These are phyloP conservation scores for Phytophthora melonis DNA, from an alignment of 352 stramenopile species.

Conservation along the genomic window DNA sequence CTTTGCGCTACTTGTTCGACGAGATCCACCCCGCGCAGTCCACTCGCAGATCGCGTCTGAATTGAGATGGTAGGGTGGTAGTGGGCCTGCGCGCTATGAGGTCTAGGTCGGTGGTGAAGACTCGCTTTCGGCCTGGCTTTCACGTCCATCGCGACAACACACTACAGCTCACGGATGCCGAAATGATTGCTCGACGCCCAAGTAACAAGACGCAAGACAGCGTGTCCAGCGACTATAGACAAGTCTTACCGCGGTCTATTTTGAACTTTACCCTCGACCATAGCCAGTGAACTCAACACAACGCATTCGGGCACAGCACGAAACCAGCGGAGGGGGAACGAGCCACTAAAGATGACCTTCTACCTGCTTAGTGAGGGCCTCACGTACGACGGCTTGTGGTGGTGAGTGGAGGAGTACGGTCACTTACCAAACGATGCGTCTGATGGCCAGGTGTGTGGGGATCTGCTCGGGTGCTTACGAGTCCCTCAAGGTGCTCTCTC, in stretches of 20 bases:
- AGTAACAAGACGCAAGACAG: not conserved
- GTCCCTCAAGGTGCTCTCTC: slow-evolving; percentile 76
- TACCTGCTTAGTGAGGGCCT: slow-evolving; percentile 79
- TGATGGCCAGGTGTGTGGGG: slow-evolving; percentile 52
- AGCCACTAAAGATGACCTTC: slow-evolving; percentile 56
- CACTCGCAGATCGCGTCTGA: slow-evolving; percentile 20
- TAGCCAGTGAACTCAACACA: slow-evolving; percentile 8
- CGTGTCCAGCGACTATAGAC: slow-evolving; percentile 5
- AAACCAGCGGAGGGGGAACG: not conserved
- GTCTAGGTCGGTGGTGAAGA: slow-evolving; percentile 9
- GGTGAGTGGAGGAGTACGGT: not conserved
- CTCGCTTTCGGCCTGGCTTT: slow-evolving; percentile 11
- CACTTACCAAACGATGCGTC: not conserved
- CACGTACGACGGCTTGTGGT: slow-evolving; percentile 45
- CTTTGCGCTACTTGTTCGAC: slow-evolving; percentile 62
- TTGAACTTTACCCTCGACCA: slow-evolving; percentile 11
- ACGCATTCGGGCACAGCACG: slow-evolving; percentile 10
- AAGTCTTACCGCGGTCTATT: slow-evolving; percentile 21
- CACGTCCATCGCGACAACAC: slow-evolving; percentile 10
- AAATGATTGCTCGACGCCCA: not conserved
- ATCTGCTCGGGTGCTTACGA: slow-evolving; percentile 73
- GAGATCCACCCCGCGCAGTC: slow-evolving; percentile 55
- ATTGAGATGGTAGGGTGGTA: slow-evolving; percentile 14
- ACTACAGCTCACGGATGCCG: not conserved
- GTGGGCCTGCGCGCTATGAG: not conserved